Conservation (phyloP, 768 basidiomycete genomes). For the Multifurca ochricompacta region DNA sequence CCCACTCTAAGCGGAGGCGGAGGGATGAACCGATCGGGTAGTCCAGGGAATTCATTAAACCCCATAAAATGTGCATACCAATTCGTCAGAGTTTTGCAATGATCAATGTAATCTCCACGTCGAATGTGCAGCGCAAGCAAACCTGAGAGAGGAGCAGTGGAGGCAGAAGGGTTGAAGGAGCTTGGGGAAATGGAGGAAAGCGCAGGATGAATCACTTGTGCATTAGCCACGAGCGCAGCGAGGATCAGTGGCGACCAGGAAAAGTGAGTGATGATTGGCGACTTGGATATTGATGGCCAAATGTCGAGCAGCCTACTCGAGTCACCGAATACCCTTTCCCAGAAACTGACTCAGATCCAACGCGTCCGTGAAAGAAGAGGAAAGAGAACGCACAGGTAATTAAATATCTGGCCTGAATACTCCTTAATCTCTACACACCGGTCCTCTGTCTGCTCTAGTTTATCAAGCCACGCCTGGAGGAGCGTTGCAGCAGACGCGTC, state of each 20-base stretch:
- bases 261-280: constrained; percentile 32
- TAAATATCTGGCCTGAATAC: constrained; percentile 29
- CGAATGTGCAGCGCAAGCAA: constrained; percentile 43
- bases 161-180: neutral
- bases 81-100: constrained; percentile 35
- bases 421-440: constrained; percentile 36
- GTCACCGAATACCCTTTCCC: constrained; percentile 29
- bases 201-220: constrained; percentile 19
- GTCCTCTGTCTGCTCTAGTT: constrained; percentile 30
- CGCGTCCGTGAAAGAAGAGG: neutral
- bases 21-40: constrained; percentile 32
- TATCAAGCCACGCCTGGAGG: constrained; percentile 34
- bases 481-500: constrained; percentile 26
- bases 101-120: constrained; percentile 39
- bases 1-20: constrained; percentile 26
- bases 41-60: constrained; percentile 37
- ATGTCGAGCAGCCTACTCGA: constrained; percentile 29
- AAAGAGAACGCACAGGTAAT: constrained; percentile 28
- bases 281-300: constrained; percentile 29
- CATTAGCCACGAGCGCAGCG: constrained; percentile 29
- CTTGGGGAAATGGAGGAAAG: constrained; percentile 1
- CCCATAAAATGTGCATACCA: constrained; percentile 32
- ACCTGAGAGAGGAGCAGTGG: constrained; percentile 28
- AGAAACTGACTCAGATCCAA: neutral
- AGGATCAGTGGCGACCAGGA: constrained; percentile 33